A percentile compares a stretch with the other conserved stretches of the same genome.
Conservation (phyloP, 108 stramenopile species). For the Fragilaria crotonensis region DNA sequence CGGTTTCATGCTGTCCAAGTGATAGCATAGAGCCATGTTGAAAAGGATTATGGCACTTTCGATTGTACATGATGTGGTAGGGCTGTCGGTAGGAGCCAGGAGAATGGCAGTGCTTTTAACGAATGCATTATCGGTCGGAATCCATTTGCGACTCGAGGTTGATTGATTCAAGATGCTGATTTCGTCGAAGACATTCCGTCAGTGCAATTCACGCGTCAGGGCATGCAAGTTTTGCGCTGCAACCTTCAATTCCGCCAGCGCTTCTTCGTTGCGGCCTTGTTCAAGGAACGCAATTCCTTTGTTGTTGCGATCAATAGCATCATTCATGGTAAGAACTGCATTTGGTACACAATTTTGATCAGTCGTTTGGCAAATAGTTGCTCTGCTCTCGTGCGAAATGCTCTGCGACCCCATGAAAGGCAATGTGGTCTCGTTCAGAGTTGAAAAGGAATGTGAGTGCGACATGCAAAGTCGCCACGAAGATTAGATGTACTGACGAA, state of each 20-base stretch:
- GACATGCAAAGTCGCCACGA: no score
- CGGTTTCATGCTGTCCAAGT: background rate
- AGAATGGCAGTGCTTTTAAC: background rate
- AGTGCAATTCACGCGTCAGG: background rate
- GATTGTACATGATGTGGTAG: background rate
- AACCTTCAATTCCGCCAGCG: background rate
- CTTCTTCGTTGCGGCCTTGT: background rate
- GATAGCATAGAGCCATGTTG: background rate
- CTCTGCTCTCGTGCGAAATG: no score
- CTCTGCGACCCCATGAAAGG: no score
- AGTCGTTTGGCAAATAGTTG: no score
- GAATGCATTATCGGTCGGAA: background rate
- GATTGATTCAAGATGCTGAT: background rate
- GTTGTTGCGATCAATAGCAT: conserved; percentile 2
- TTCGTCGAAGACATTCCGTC: background rate
- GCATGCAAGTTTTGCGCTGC: background rate
- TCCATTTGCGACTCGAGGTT: background rate
- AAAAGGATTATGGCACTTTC: background rate
- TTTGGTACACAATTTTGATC: no score
- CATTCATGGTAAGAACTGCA: background rate
- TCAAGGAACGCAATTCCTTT: background rate
- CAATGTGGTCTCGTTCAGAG: no score
- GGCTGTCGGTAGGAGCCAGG: background rate
- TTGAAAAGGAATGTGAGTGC: no score
- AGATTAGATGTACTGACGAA: no score